Percentiles rank a stretch among this genome's conserved stretches.
phyloP scores from a whole-genome alignment of 2,329 filamentous ascomycete species.

The Penicillium sp. region DNA sequence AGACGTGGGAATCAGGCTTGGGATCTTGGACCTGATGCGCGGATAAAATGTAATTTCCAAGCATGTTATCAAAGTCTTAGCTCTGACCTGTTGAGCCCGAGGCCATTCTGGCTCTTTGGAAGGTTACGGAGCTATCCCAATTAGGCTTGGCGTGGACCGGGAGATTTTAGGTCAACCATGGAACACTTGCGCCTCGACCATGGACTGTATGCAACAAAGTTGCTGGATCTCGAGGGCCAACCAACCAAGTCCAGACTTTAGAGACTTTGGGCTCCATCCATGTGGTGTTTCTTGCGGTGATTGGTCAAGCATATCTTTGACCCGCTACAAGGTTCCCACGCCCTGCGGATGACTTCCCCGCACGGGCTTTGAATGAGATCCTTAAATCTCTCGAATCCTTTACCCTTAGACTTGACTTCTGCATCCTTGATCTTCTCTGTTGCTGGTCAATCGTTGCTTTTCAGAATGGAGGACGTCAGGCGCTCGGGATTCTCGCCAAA shows the following conservation, averaged over 20 bases:
- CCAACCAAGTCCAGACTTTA: no score
- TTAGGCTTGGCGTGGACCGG: background rate
- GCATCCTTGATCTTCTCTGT: background rate
- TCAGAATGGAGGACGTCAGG: constrained; percentile 3
- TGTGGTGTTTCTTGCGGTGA: background rate
- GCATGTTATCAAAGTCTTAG: no score
- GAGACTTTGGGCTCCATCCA: no score
- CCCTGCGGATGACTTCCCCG: background rate
- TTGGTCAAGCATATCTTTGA: background rate
- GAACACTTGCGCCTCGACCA: background rate
- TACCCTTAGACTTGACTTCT: background rate
- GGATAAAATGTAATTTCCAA: no score
- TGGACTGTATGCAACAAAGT: background rate
- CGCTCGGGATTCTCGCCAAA: background rate
- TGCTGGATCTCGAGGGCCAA: no score
- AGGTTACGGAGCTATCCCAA: background rate
- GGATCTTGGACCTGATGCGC: no score
- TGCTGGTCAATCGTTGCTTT: background rate
- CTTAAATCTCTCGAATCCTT: background rate
- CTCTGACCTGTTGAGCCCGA: no score
- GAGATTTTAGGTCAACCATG: background rate
- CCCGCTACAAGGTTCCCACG: background rate
- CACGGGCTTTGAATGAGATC: background rate
- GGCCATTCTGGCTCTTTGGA: background rate
- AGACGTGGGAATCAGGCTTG: no score